Evolutionary conservation across 345 rosid genomes (phyloP), one percentile per base, ranked within the genome.

Genomic region (Erysimum cheiranthoides): DNA sequence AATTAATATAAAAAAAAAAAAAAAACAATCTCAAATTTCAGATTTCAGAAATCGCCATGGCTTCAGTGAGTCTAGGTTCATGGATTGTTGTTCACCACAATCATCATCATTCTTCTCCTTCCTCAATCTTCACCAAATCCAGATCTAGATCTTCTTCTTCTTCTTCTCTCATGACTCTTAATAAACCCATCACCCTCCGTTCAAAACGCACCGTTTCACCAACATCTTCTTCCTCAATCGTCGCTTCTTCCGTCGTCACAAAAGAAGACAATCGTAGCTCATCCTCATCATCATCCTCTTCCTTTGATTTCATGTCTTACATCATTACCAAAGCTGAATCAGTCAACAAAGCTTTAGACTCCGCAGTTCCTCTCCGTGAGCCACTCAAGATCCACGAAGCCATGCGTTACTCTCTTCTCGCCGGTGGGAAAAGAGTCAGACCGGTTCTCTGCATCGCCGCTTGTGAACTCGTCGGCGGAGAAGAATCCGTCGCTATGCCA

Each of bases 351-450:
- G 97, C 98, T 10, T 61, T 95, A 8, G 92, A 90, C 27, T 70
- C 80, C 1, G 84, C 97, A 7, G 87, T 95, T 2, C 69, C 89
- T 8, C 79, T 92, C 62, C 82, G 84, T 6, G 88, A 88, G 0
- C 98, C 98, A 3, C 73, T 74, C 42, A 95, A 88, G 79, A 89
- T 95, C 81, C 96, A 95, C 47, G 94, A 92, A 66, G 86, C 97
- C 2, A 95, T 95, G 99, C 86, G 99, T 3, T 95, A 92, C 83
- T 92, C 97, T 25, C 89, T 95, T 13, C 82, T 95, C 47, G 97
- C 94, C 39, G 94, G 97, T 8, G 93, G 97, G 35, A 95, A 95
- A 82, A 73, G 97, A 31, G 98, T 95, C 30, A 81, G 98, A 7
- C 97, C 98, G 0, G 82, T 83, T 9, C 88, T 95, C 42, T 95